Conservation (phyloP, 805 yeast species). For the Blastobotrys robertii region DNA sequence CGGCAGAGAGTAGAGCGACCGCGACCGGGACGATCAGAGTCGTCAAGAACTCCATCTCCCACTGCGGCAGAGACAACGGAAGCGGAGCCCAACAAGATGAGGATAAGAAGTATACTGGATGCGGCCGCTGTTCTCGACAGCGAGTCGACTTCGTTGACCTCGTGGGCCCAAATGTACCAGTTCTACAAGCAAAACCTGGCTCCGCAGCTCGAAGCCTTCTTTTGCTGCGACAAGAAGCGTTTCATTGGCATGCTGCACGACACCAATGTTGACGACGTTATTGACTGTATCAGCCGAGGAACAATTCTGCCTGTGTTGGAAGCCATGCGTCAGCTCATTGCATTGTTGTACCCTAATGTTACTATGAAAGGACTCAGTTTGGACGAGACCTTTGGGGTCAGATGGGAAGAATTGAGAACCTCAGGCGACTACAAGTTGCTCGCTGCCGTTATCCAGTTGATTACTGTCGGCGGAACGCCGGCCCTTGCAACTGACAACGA, state of each 20-base stretch:
- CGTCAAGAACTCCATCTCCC: background rate
- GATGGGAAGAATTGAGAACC: constrained; percentile 26
- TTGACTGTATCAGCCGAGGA: constrained; percentile 1
- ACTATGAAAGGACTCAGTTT: constrained; percentile 12
- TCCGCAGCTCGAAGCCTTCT: constrained; percentile 18
- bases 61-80: background rate
- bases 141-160: background rate
- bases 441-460: constrained; percentile 17
- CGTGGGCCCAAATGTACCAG: constrained; percentile 20
- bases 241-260: constrained; percentile 11
- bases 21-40: background rate
- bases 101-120: constrained; percentile 17
- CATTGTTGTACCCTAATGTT: constrained; percentile 14
- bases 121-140: constrained; percentile 16
- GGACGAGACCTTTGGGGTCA: constrained; percentile 12
- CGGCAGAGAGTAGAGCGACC: constrained; percentile 8
- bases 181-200: constrained; percentile 17
- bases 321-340: constrained; percentile 24
- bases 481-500: too few species aligned
- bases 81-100: constrained; percentile 9
- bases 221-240: constrained; percentile 13
- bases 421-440: constrained; percentile 25
- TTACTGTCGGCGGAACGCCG: constrained; percentile 3
- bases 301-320: constrained; percentile 25
- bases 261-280: background rate